These are phyloP conservation scores for Mortierella sp. DNA, from an alignment of 371 early-diverging fungal genomes.

Conservation along the genomic window DNA sequence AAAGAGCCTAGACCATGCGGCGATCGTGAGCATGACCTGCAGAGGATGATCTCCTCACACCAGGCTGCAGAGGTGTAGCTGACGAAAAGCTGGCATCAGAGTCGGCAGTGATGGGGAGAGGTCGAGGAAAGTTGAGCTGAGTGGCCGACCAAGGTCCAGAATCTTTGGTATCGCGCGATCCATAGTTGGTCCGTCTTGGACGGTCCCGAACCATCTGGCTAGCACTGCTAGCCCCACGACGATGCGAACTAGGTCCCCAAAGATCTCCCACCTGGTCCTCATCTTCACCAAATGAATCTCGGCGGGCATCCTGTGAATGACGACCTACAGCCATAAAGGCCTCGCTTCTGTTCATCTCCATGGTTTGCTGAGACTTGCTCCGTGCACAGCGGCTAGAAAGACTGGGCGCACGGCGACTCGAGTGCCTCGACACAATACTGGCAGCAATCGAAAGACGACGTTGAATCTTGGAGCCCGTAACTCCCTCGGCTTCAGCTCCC, in stretches of 20 bases:
- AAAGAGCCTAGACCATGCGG: neutral
- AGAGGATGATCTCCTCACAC: constrained; percentile 1
- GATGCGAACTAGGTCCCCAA: constrained; percentile 15
- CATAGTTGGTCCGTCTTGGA: neutral
- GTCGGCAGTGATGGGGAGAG: neutral
- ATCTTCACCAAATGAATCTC: constrained; percentile 23
- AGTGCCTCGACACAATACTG: constrained; percentile 50
- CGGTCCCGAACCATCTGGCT: constrained; percentile 26
- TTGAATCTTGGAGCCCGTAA: constrained; percentile 55
- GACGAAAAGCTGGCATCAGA: neutral
- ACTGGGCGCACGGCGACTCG: constrained; percentile 23
- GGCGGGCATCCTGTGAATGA: constrained; percentile 26
- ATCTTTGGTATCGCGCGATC: neutral
- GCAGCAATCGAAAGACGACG: constrained; percentile 54
- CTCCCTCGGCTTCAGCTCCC: constrained; percentile 53
- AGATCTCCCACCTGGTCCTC: constrained; percentile 28
- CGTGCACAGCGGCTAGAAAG: constrained; percentile 33
- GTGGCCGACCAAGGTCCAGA: constrained; percentile 30
- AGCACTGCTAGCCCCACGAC: constrained; percentile 33
- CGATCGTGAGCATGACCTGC: neutral
- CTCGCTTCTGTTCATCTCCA: constrained; percentile 12
- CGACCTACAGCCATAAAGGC: constrained; percentile 13
- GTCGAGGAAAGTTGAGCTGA: constrained; percentile 30
- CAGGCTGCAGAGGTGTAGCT: neutral
- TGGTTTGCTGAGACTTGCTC: constrained; percentile 19